These are phyloP conservation scores for Beauveria sp. DNA, from an alignment of 2,329 filamentous ascomycete species.

Conservation along the genomic window DNA sequence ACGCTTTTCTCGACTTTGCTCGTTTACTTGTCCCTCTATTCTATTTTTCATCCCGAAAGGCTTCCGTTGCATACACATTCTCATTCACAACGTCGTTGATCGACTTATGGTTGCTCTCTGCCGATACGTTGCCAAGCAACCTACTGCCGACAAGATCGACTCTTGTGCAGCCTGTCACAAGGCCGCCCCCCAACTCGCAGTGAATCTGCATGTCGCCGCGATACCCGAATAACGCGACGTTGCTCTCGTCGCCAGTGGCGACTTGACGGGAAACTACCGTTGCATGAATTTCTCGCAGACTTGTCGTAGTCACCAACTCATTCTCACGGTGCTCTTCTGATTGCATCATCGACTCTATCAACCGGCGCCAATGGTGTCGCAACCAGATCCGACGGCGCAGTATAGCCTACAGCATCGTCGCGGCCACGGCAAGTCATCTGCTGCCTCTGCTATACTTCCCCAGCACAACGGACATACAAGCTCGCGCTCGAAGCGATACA, in stretches of 20 bases:
- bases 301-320: neutral
- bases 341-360: neutral
- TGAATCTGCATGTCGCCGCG: neutral
- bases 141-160: neutral
- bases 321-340: neutral
- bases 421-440: constrained; percentile 49
- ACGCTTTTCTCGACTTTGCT: neutral
- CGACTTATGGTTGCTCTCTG: neutral
- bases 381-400: constrained; percentile 37
- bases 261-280: neutral
- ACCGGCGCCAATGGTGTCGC: constrained; percentile 48
- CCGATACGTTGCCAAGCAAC: neutral
- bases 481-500: constrained; percentile 61
- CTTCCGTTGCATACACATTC: neutral
- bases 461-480: constrained; percentile 27
- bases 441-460: constrained; percentile 36
- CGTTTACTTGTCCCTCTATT: neutral
- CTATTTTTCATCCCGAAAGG: neutral
- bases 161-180: constrained; percentile 7
- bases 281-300: neutral
- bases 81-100: neutral
- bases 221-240: neutral
- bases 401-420: constrained; percentile 16
- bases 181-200: neutral
- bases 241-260: constrained; percentile 3